phyloP scores from a whole-genome alignment of 768 basidiomycete genomes.

The Hebeloma cylindrosporum region DNA sequence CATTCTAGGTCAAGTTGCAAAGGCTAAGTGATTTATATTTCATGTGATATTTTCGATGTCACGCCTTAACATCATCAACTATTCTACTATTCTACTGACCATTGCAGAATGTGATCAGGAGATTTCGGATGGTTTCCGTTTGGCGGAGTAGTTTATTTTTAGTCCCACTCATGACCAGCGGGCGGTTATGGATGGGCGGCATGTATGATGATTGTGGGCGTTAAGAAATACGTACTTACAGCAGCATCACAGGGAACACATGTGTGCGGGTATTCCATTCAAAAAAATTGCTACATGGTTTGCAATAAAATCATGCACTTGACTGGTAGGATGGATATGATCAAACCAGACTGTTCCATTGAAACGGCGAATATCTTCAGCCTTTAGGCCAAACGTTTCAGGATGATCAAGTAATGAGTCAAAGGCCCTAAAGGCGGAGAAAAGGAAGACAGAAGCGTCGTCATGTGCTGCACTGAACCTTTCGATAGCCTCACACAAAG shows the following conservation, averaged over 20 bases:
- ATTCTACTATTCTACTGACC: no score
- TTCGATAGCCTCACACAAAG: slow-evolving; percentile 30
- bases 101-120: no score
- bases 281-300: slow-evolving; percentile 43
- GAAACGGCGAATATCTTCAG: slow-evolving; percentile 28
- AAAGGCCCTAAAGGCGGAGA: slow-evolving; percentile 50
- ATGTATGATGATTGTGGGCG: no score
- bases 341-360: slow-evolving; percentile 52
- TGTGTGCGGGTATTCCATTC: slow-evolving; percentile 10
- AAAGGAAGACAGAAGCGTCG: slow-evolving; percentile 48
- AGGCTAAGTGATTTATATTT: slow-evolving; percentile 31
- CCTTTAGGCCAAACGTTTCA: slow-evolving; percentile 36
- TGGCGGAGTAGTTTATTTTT: no score
- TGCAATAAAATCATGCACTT: slow-evolving; percentile 50
- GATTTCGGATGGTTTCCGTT: no score
- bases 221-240: no score
- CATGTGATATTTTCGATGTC: slow-evolving; percentile 17
- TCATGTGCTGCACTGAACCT: slow-evolving; percentile 40
- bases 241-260: no score
- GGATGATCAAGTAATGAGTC: slow-evolving; percentile 48
- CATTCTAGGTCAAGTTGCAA: slow-evolving; percentile 19
- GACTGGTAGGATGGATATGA: slow-evolving; percentile 51
- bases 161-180: no score
- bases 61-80: no score
- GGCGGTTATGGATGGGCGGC: no score